Percentiles rank a stretch among this genome's conserved stretches.
phyloP scores from a whole-genome alignment of 148 eudicot genomes.

The Silene conica region DNA sequence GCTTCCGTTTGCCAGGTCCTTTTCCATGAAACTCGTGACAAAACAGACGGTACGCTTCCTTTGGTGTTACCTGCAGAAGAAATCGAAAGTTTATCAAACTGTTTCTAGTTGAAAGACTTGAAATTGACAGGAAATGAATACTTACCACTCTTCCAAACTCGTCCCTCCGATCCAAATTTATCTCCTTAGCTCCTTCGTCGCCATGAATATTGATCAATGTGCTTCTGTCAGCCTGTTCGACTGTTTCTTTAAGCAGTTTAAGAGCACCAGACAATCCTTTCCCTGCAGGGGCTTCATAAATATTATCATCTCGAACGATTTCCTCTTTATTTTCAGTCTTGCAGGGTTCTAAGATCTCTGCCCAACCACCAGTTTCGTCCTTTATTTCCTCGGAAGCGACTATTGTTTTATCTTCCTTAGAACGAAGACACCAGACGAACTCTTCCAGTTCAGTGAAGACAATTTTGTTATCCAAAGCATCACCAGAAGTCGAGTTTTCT shows the following conservation, averaged over 20 bases:
- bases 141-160: conserved; percentile 86
- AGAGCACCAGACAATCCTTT: conserved; percentile 80
- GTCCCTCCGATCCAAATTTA: conserved; percentile 77
- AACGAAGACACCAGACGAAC: conserved; percentile 93
- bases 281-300: conserved; percentile 78
- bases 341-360: conserved; percentile 42
- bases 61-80: conserved; percentile 73
- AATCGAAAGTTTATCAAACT: too few species aligned
- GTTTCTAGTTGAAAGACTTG: too few species aligned
- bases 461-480: conserved; percentile 63
- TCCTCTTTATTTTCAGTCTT: conserved; percentile 40
- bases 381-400: conserved; percentile 38
- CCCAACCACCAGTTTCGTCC: conserved; percentile 52
- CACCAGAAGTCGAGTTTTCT: conserved; percentile 37
- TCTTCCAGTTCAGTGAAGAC: conserved; percentile 96
- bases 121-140: conserved; percentile 17
- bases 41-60: conserved; percentile 73
- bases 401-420: conserved; percentile 42
- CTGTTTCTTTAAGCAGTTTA: conserved; percentile 65
- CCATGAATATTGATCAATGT: conserved; percentile 65
- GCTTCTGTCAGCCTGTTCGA: conserved; percentile 90
- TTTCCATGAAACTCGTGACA: conserved; percentile 91
- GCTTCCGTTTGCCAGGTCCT: conserved; percentile 92
- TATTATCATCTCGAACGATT: conserved; percentile 56
- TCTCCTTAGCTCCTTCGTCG: conserved; percentile 53